Percentiles rank a stretch among this genome's conserved stretches.
These are phyloP conservation scores for Metschnikowia drakensbergensis DNA, from an alignment of 805 yeast species.

Conservation along the genomic window DNA sequence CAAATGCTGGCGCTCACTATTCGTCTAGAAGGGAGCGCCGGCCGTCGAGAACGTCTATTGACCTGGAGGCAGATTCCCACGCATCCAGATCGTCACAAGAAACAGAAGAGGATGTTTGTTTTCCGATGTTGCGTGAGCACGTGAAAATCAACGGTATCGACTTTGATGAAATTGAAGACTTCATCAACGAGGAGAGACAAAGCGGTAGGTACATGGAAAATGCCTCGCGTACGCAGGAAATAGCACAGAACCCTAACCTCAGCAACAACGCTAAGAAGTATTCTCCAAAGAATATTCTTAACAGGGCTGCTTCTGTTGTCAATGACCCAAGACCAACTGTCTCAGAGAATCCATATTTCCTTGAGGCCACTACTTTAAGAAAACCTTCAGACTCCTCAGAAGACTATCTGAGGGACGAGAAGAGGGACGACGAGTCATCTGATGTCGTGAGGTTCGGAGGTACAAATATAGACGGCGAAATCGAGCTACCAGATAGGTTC, in stretches of 20 bases:
- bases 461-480: slow-evolving; percentile 28
- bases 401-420: slow-evolving; percentile 21
- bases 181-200: slow-evolving; percentile 57
- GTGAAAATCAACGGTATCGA: slow-evolving; percentile 71
- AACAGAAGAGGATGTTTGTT: slow-evolving; percentile 96
- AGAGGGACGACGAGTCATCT: slow-evolving; percentile 20
- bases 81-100: slow-evolving; percentile 80
- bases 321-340: neutral
- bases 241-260: slow-evolving; percentile 27
- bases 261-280: slow-evolving; percentile 58
- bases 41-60: slow-evolving; percentile 39
- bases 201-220: slow-evolving; percentile 30
- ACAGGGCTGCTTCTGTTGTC: slow-evolving; percentile 4
- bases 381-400: slow-evolving; percentile 23
- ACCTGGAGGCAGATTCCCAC: slow-evolving; percentile 67
- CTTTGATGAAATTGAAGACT: slow-evolving; percentile 85
- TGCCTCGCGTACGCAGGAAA: slow-evolving; percentile 21
- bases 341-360: neutral
- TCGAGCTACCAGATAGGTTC: slow-evolving; percentile 66
- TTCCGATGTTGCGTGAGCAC: slow-evolving; percentile 77
- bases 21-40: slow-evolving; percentile 28
- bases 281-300: slow-evolving; percentile 47
- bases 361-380: neutral
- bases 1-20: slow-evolving; percentile 15
- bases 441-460: slow-evolving; percentile 42